phyloP scores from a whole-genome alignment of 139 green algal species.

The Coelastrella sp. region DNA sequence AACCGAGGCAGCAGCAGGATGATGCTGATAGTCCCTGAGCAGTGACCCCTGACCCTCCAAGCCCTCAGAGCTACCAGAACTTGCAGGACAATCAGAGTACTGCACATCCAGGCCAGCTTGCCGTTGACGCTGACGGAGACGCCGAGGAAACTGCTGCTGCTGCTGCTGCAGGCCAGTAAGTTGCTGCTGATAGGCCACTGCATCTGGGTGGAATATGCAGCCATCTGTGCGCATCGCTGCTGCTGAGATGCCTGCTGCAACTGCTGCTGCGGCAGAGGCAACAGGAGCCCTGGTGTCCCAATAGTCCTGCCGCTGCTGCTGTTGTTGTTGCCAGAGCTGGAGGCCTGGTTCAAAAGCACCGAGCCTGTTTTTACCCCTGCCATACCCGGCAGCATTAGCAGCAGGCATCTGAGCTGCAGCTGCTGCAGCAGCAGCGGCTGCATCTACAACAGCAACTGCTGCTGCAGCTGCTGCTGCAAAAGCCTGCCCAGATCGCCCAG shows the following conservation, averaged over 20 bases:
- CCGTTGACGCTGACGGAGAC: constrained; percentile 11
- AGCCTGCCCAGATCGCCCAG: background rate
- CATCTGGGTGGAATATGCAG: no score
- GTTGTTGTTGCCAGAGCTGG: no score
- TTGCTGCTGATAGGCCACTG: no score
- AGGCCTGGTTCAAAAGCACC: background rate
- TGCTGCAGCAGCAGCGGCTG: background rate
- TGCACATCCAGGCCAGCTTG: background rate
- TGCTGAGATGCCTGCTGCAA: background rate
- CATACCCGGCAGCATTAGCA: background rate
- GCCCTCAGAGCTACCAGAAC: background rate
- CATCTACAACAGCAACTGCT: background rate
- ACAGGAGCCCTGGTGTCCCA: background rate
- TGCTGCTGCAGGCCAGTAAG: background rate
- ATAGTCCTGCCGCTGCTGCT: background rate
- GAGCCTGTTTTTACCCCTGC: background rate
- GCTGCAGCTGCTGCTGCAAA: background rate
- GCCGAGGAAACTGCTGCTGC: background rate
- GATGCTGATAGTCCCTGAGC: background rate
- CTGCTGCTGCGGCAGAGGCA: constrained; percentile 8
- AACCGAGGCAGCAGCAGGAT: background rate
- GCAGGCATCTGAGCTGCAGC: background rate
- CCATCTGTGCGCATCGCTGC: background rate
- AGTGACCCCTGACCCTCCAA: background rate
- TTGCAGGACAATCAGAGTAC: background rate